These are phyloP conservation scores for Aspergillus coremiiformis DNA, from an alignment of 495 filamentous ascomycete species.

Conservation along the genomic window DNA sequence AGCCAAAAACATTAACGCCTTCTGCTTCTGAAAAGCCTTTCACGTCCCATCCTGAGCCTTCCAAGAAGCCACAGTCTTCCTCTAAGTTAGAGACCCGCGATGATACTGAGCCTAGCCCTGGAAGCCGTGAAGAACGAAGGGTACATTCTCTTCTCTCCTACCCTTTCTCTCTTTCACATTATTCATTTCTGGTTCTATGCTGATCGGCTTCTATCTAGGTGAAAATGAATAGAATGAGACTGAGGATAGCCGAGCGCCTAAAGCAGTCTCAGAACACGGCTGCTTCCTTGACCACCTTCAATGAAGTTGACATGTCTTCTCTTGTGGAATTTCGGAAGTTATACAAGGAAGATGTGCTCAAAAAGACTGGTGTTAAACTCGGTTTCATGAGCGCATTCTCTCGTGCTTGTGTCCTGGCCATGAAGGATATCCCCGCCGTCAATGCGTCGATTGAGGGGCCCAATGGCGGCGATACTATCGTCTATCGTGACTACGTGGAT, in stretches of 20 bases:
- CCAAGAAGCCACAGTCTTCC: slow-evolving; percentile 36
- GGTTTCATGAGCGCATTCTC: slow-evolving; percentile 99
- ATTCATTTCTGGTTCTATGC: neutral
- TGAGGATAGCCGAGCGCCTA: slow-evolving; percentile 91
- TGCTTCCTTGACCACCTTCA: slow-evolving; percentile 95
- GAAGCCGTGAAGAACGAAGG: slow-evolving; percentile 81
- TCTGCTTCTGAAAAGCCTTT: slow-evolving; percentile 20
- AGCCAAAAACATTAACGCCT: slow-evolving; percentile 35
- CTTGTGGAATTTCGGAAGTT: slow-evolving; percentile 94
- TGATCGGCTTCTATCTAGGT: slow-evolving; percentile 46
- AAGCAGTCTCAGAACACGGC: slow-evolving; percentile 99
- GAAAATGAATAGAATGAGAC: slow-evolving; percentile 99
- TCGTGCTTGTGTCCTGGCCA: slow-evolving; percentile 81
- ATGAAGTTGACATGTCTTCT: slow-evolving; percentile 98
- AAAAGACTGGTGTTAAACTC: slow-evolving; percentile 95
- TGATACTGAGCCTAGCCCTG: slow-evolving; percentile 38
- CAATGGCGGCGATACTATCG: slow-evolving; percentile 91
- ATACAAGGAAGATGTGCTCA: slow-evolving; percentile 93
- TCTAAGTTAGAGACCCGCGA: slow-evolving; percentile 20
- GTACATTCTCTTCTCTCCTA: slow-evolving; percentile 46
- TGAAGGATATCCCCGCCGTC: slow-evolving; percentile 90
- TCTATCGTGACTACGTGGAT: slow-evolving; percentile 96
- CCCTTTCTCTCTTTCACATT: neutral
- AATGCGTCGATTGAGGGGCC: slow-evolving; percentile 97
- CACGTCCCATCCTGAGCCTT: slow-evolving; percentile 31